Base-by-base conservation (phyloP, 345 rosid genomes). In the Aquilaria malaccensis region DNA sequence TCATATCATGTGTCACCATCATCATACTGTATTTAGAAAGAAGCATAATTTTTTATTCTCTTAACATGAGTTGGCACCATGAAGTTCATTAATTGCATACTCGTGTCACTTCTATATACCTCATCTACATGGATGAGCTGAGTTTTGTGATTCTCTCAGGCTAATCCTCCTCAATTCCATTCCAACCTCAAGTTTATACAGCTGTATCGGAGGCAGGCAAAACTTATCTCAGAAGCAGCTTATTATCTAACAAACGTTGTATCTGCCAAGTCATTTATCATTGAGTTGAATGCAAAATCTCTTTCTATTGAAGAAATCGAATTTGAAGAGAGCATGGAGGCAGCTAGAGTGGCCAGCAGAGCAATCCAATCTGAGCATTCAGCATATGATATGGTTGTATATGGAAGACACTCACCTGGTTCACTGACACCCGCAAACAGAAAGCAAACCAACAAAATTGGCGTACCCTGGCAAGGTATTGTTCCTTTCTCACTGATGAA, bases 131-230 rank as follows among this genome's bases (percentile, higher is more conserved):
- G 54, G 63, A 62, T 47, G 50, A 41, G 61, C 47, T 55, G 41
- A 52, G 43, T 48, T 30, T 41, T 70, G 47, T 63, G 2, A 64
- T 67, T 52, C 58, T 52, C 58, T 58, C 83, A 89, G 94, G 86
- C 79, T 58, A 82, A 81, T 78, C 80, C 83, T 68, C 77, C 75
- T 29, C 81, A 77, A 68, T 65, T 88, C 80, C 93, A 82, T 64
- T 85, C 85, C 58, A 79, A 74, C 65, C 82, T 83, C 64, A 83
- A 63, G 71, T 84, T 73, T 80, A 69, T 85, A 55, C 84, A 75
- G 50, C 48, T 86, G 63, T 79, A 74, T 56, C 45, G 87, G 53
- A 79, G 77, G 72, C 85, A 79, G 67, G 67, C 48, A 6, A 83
- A 80, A 67, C 79, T 80, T 32, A 65, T 77, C 46, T 80, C 86